Conservation (phyloP, 257 asterid species). For the Cruciata laevipes region DNA sequence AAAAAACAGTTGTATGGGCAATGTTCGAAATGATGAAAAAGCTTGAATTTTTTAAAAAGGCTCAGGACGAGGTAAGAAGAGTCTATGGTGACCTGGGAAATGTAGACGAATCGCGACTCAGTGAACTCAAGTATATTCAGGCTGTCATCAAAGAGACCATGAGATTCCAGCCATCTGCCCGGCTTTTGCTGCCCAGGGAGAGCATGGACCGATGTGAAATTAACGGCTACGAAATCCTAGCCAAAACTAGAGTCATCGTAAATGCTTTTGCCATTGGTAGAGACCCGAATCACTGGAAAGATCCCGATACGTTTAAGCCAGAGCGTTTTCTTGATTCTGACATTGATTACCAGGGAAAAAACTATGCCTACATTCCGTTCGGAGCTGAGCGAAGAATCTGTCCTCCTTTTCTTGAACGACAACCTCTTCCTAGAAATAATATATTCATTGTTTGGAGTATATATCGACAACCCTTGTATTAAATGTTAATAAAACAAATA, state of each 20-base stretch:
- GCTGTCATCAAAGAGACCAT: slow-evolving; percentile 10
- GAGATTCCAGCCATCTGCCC: background rate
- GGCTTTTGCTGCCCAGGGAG: slow-evolving; percentile 16
- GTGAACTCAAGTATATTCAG: slow-evolving; percentile 1
- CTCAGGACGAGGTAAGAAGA: slow-evolving; percentile 13
- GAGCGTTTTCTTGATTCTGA: background rate
- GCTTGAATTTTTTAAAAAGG: background rate
- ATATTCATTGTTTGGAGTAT: too few species aligned
- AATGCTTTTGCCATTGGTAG: slow-evolving; percentile 14
- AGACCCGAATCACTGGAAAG: slow-evolving; percentile 9
- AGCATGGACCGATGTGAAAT: background rate
- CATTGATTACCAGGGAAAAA: background rate
- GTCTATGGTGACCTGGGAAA: background rate
- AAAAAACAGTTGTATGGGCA: slow-evolving; percentile 6
- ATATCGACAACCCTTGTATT: too few species aligned
- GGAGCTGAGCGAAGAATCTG: slow-evolving; percentile 8
- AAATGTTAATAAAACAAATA: too few species aligned
- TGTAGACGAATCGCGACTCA: background rate
- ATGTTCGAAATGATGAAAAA: slow-evolving; percentile 16
- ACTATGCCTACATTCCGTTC: background rate
- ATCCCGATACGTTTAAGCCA: slow-evolving; percentile 11
- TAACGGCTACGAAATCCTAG: background rate
- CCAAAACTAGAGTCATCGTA: slow-evolving; percentile 2
- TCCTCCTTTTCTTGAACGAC: too few species aligned
- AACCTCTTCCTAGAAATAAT: too few species aligned